A percentile compares a stretch with the other conserved stretches of the same genome.
Evolutionary conservation across 495 filamentous ascomycete genomes (phyloP).

Genomic region (Lichenothelia convexa): DNA sequence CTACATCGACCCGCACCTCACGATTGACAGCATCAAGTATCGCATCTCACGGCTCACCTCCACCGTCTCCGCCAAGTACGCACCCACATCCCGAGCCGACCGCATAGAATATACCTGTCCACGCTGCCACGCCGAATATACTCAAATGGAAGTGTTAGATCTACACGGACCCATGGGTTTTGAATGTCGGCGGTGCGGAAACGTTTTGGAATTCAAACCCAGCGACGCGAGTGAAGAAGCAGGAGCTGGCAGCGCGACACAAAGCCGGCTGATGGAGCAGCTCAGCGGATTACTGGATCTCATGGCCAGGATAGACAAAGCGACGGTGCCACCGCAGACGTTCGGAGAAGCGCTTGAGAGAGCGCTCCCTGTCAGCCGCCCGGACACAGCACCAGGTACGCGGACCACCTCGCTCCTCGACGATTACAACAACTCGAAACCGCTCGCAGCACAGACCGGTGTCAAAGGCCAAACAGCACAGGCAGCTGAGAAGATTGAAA

Average conservation of each 20-base stretch:
- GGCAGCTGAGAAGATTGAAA: slow-evolving; percentile 51
- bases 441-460: slow-evolving; percentile 22
- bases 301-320: slow-evolving; percentile 67
- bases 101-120: slow-evolving; percentile 78
- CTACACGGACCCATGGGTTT: slow-evolving; percentile 48
- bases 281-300: slow-evolving; percentile 68
- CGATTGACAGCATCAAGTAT: slow-evolving; percentile 94
- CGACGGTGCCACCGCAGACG: slow-evolving; percentile 66
- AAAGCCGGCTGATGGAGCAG: slow-evolving; percentile 71
- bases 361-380: slow-evolving; percentile 40
- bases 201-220: slow-evolving; percentile 43
- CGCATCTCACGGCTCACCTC: slow-evolving; percentile 69
- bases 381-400: slow-evolving; percentile 39
- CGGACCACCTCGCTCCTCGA: slow-evolving; percentile 21
- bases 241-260: slow-evolving; percentile 54
- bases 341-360: slow-evolving; percentile 57
- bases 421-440: background rate
- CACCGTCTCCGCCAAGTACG: slow-evolving; percentile 62
- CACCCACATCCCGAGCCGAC: slow-evolving; percentile 55
- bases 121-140: slow-evolving; percentile 66
- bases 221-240: slow-evolving; percentile 32
- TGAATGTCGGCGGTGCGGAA: slow-evolving; percentile 65
- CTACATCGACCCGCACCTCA: slow-evolving; percentile 85
- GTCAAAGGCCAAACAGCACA: slow-evolving; percentile 56
- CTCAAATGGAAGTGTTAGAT: slow-evolving; percentile 71